These are phyloP conservation scores for Glebionis coronaria DNA, from an alignment of 129 eudicot species.

Conservation along the genomic window DNA sequence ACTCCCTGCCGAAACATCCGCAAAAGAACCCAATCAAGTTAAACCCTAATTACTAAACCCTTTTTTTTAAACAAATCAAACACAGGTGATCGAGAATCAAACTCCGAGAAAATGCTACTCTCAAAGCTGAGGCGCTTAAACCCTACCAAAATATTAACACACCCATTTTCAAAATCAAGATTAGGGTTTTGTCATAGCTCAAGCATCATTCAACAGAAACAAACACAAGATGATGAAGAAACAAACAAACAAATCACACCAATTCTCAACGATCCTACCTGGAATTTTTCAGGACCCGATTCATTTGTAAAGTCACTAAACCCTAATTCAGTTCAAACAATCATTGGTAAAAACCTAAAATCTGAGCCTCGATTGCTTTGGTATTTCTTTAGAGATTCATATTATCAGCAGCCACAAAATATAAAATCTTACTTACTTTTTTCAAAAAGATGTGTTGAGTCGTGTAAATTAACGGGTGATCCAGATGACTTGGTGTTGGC, in stretches of 20 bases:
- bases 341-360: conserved; percentile 39
- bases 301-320: conserved; percentile 40
- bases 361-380: conserved; percentile 43
- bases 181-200: conserved; percentile 17
- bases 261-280: conserved; percentile 34
- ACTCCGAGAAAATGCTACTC: conserved; percentile 11
- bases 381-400: too few relatives aligned
- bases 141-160: background rate
- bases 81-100: background rate
- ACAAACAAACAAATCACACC: conserved; percentile 38
- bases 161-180: conserved; percentile 3
- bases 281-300: conserved; percentile 45
- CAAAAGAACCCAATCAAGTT: too few relatives aligned
- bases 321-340: conserved; percentile 51
- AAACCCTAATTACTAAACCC: too few relatives aligned
- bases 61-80: too few relatives aligned
- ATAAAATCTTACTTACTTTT: conserved; percentile 30
- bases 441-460: background rate
- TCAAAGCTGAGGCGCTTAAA: conserved; percentile 18
- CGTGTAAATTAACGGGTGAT: too few relatives aligned
- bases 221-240: conserved; percentile 22
- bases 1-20: too few relatives aligned
- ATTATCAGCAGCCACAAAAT: too few relatives aligned
- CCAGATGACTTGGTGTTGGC: too few relatives aligned
- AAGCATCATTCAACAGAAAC: conserved; percentile 1